Conservation (phyloP, 306 rosid species). For the Pueraria montana region DNA sequence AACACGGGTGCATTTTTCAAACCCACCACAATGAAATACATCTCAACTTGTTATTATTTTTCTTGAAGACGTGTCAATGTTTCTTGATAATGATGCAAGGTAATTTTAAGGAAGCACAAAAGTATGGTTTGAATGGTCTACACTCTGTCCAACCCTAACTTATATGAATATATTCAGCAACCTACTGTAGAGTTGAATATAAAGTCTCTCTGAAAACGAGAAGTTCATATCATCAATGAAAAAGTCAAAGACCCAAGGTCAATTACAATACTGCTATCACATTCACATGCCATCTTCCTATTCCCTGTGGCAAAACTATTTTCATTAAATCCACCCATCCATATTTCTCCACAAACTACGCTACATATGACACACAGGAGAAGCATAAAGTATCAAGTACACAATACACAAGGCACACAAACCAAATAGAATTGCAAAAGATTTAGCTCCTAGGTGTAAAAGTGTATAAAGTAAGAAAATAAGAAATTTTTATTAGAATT, state of each 20-base stretch:
- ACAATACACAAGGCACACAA: too few relatives aligned
- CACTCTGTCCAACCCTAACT: background rate
- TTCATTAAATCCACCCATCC: background rate
- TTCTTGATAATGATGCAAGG: background rate
- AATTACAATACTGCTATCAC: background rate
- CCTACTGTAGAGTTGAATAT: background rate
- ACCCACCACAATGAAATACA: background rate
- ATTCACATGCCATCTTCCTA: background rate
- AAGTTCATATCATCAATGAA: background rate
- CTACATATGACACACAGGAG: too few relatives aligned
- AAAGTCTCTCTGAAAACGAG: background rate
- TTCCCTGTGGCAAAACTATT: background rate
- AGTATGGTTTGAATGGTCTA: background rate
- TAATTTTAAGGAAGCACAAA: background rate
- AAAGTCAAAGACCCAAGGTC: background rate
- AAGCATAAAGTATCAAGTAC: too few relatives aligned
- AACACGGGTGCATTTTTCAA: background rate
- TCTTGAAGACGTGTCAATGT: background rate
- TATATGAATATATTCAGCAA: background rate
- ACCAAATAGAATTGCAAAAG: too few relatives aligned
- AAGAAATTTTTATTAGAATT: too few relatives aligned
- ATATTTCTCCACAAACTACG: too few relatives aligned
- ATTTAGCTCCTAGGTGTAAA: too few relatives aligned
- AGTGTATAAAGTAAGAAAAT: too few relatives aligned
- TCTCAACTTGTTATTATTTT: background rate